Percentiles rank a stretch among this genome's conserved stretches.
These are phyloP conservation scores for Eleusine indica DNA, from an alignment of 176 grass and related monocot genomes.

Conservation along the genomic window DNA sequence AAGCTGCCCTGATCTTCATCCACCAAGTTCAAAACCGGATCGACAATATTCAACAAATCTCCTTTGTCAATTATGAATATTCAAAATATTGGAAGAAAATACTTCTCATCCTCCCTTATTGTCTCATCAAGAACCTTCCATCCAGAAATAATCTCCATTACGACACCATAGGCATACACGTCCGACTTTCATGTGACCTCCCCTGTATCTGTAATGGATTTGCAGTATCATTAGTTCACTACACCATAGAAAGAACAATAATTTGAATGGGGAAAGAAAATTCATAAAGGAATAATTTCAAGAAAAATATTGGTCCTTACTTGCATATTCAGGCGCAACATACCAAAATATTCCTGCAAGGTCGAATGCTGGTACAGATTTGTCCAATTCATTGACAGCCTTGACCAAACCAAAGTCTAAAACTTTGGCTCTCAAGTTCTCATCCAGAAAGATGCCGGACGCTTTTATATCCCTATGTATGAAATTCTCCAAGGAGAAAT, in stretches of 20 bases:
- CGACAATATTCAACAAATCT: no score
- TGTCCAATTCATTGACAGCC: background rate
- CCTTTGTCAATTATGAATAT: no score
- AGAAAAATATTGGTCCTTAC: background rate
- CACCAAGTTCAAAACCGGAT: no score
- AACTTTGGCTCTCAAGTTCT: background rate
- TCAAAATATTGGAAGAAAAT: constrained; percentile 24
- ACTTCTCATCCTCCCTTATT: constrained; percentile 70
- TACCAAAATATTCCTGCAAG: background rate
- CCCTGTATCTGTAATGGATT: constrained; percentile 73
- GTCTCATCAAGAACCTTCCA: constrained; percentile 89
- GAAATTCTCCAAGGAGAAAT: background rate
- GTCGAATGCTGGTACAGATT: background rate
- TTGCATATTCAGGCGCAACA: background rate
- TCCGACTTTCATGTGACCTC: constrained; percentile 88
- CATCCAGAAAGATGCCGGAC: background rate
- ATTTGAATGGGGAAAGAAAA: background rate
- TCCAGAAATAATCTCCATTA: constrained; percentile 88
- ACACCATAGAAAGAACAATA: background rate
- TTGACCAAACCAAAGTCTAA: background rate
- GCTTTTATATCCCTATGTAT: background rate
- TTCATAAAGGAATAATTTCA: no score
- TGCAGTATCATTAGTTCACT: constrained; percentile 19
- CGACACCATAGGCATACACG: constrained; percentile 90
- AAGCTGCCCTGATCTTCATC: no score